A percentile compares a stretch with the other conserved stretches of the same genome.
Conservation (phyloP, 2,329 filamentous ascomycete genomes). For the Clonostachys rosea region DNA sequence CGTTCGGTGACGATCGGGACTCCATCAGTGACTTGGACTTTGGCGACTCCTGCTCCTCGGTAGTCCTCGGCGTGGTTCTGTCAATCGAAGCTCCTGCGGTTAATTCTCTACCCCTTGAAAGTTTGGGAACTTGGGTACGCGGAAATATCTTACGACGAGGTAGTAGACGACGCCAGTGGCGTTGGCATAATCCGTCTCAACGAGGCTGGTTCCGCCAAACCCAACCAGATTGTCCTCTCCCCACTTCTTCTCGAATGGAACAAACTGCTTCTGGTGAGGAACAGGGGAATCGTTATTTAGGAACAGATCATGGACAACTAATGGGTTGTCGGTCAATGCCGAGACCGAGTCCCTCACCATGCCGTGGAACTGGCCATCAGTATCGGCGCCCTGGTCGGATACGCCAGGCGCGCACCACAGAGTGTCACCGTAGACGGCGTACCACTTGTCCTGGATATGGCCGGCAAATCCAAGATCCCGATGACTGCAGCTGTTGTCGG, state of each 20-base stretch:
- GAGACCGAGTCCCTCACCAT: constrained; percentile 32
- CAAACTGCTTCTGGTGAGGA: constrained; percentile 24
- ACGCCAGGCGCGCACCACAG: constrained; percentile 27
- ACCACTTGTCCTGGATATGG: constrained; percentile 26
- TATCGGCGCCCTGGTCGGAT: constrained; percentile 17
- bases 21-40: constrained; percentile 21
- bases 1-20: constrained; percentile 26
- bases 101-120: neutral
- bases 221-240: constrained; percentile 25
- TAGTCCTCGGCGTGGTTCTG: constrained; percentile 25
- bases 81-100: neutral
- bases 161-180: constrained; percentile 25
- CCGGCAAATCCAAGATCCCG: constrained; percentile 30
- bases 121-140: neutral
- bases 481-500: constrained; percentile 28
- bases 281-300: constrained; percentile 19
- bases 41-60: constrained; percentile 26
- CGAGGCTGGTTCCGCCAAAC: constrained; percentile 31
- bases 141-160: constrained; percentile 20
- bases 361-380: constrained; percentile 24
- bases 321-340: constrained; percentile 22
- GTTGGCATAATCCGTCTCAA: constrained; percentile 19
- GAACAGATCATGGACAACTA: constrained; percentile 26
- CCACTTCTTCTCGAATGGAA: constrained; percentile 27
- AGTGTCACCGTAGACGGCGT: constrained; percentile 27